Base-by-base conservation (phyloP, 768 basidiomycete species). In the Obba rivulosa region DNA sequence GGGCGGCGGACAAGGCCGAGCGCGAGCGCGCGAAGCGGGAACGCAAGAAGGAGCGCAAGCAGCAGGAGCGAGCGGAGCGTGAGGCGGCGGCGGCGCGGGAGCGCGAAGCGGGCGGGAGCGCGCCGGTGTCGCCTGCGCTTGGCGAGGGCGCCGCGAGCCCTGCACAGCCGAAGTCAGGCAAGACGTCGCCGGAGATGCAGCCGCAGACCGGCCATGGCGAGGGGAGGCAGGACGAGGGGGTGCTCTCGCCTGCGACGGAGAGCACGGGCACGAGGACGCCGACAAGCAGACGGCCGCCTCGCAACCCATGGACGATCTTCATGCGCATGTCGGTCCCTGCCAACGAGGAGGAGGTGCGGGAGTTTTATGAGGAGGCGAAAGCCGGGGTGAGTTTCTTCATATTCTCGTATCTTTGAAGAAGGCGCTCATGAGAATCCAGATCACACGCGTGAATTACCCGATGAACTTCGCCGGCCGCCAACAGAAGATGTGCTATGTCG, bases 221-320 rank as follows among this genome's bases (percentile, higher is more conserved):
- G 36, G 51, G 55, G 20, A 47, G 39, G 35, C 43, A 50, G 5
- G 60, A 61, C 14, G 64, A 62, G 24, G 59, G 59, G 16, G 28
- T 63, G 39, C 45, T 46, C 42, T 64, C 63, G 20, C 65, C 65
- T 10, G 58, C 52, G 36, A 63, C 78, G 22, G 82, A 81, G 45
- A 56, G 74, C 69, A 79, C 79, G 25, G 86, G 87, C 8, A 68
- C 72, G 20, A 76, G 87, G 47, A 91, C 90, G 22, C 90, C 90
- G 17, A 87, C 81, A 45, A 75, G 76, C 31, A 74, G 74, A 41
- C 77, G 79, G 48, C 77, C 79, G 0, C 69, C 77, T 23, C 74
- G 87, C 35, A 80, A 87, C 63, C 88, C 90, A 4, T 90, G 84
- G 83, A 93, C 91, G 8, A 75, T 92, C 44, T 92, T 89, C 66